Percentiles rank a stretch among this genome's conserved stretches.
These are phyloP conservation scores for Conidiobolus coronatus DNA, from an alignment of 371 early-diverging fungal genomes.

Conservation along the genomic window DNA sequence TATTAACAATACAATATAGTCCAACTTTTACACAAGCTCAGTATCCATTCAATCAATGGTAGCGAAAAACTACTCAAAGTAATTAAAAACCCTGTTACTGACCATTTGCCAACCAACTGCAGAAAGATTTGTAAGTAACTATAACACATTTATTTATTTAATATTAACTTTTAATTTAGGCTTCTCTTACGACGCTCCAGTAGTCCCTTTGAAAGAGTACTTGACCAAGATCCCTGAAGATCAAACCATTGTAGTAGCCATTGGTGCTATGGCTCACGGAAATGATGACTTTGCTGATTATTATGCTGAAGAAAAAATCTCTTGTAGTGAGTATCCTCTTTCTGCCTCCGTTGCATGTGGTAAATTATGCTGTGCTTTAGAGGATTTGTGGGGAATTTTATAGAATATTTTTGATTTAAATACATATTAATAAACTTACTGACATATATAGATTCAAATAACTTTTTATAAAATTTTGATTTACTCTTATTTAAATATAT, in stretches of 20 bases:
- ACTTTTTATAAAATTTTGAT: too few species aligned
- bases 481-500: too few species aligned
- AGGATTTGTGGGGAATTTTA: conserved; percentile 67
- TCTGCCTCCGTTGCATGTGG: conserved; percentile 89
- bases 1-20: conserved; percentile 20
- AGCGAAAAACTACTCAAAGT: conserved; percentile 84
- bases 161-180: conserved; percentile 16
- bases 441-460: too few species aligned
- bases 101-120: conserved; percentile 79
- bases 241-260: conserved; percentile 64
- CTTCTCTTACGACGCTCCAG: conserved; percentile 78
- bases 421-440: too few species aligned
- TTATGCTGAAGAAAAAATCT: conserved; percentile 89
- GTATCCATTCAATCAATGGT: conserved; percentile 77
- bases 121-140: conserved; percentile 45
- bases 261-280: conserved; percentile 96
- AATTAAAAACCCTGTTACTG: conserved; percentile 86
- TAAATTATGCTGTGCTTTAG: conserved; percentile 67
- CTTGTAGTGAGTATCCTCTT: conserved; percentile 82
- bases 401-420: conserved; percentile 13
- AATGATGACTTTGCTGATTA: conserved; percentile 80
- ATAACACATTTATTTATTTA: not conserved
- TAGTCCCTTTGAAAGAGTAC: conserved; percentile 61
- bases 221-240: conserved; percentile 53
- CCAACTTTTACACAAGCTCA: conserved; percentile 90